phyloP scores from a whole-genome alignment of 495 filamentous ascomycete species.

The Wilcoxina mikolae region DNA sequence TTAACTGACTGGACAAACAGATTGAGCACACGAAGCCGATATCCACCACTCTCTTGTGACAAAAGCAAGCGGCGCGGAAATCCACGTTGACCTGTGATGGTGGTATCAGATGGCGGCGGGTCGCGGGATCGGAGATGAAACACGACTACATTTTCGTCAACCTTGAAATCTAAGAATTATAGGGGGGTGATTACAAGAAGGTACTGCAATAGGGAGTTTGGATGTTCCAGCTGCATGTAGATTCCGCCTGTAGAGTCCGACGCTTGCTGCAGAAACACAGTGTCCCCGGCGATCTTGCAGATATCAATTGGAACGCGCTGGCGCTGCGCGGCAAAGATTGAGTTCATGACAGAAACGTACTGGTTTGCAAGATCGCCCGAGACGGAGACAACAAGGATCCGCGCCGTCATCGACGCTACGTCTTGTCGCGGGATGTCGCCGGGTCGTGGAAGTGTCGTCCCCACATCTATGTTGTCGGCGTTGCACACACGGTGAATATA shows the following conservation, averaged over 20 bases:
- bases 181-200: conserved; percentile 43
- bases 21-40: conserved; percentile 90
- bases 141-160: conserved; percentile 40
- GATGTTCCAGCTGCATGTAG: conserved; percentile 57
- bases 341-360: conserved; percentile 97
- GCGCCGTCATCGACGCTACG: conserved; percentile 42
- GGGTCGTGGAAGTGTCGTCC: conserved; percentile 4
- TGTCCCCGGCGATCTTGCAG: conserved; percentile 65
- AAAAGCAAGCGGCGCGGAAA: conserved; percentile 94
- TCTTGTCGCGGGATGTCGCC: conserved; percentile 10
- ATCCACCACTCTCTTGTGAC: conserved; percentile 80
- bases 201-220: conserved; percentile 66
- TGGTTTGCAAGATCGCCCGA: conserved; percentile 71
- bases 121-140: conserved; percentile 64
- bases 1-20: conserved; percentile 62
- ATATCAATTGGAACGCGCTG: conserved; percentile 79
- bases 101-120: conserved; percentile 48
- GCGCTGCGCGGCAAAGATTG: conserved; percentile 85
- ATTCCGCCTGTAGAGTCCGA: conserved; percentile 78
- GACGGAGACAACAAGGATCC: conserved; percentile 71
- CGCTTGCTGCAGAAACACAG: conserved; percentile 90
- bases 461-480: conserved; percentile 7
- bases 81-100: conserved; percentile 81
- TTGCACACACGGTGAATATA: conserved; percentile 53
- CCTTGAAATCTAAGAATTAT: not conserved